Conservation (phyloP, 2,329 filamentous ascomycete genomes). For the Eutypa lata region DNA sequence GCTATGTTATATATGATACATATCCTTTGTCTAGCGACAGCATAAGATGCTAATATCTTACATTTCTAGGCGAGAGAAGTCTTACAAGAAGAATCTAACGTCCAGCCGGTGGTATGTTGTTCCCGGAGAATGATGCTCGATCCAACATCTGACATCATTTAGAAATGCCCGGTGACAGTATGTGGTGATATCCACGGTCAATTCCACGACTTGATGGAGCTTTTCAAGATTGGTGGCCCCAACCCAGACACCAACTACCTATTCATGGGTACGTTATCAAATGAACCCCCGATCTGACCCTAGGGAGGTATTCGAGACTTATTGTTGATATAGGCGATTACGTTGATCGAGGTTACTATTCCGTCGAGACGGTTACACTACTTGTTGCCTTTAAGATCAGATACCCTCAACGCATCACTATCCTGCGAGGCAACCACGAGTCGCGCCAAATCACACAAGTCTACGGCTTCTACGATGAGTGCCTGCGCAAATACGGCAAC, state of each 20-base stretch:
- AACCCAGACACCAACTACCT: slow-evolving; percentile 99
- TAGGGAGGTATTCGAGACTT: slow-evolving; percentile 3
- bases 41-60: slow-evolving; percentile 29
- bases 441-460: slow-evolving; percentile 98
- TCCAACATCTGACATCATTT: slow-evolving; percentile 7
- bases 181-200: slow-evolving; percentile 99
- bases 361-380: slow-evolving; percentile 94
- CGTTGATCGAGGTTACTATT: slow-evolving; percentile 98
- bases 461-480: slow-evolving; percentile 99
- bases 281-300: background rate
- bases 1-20: background rate
- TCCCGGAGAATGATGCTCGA: background rate
- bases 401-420: slow-evolving; percentile 96
- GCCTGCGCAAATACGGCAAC: slow-evolving; percentile 97
- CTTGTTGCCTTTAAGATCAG: slow-evolving; percentile 96
- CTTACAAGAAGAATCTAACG: slow-evolving; percentile 95
- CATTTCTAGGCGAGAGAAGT: slow-evolving; percentile 79
- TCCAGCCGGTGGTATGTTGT: slow-evolving; percentile 86
- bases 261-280: slow-evolving; percentile 77
- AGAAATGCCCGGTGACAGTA: slow-evolving; percentile 98
- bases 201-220: slow-evolving; percentile 98
- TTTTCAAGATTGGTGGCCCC: slow-evolving; percentile 97
- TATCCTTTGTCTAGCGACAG: background rate
- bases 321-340: slow-evolving; percentile 70
- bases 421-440: slow-evolving; percentile 98